phyloP scores from a whole-genome alignment of 2,329 filamentous ascomycete genomes.

The Apiospora marii region DNA sequence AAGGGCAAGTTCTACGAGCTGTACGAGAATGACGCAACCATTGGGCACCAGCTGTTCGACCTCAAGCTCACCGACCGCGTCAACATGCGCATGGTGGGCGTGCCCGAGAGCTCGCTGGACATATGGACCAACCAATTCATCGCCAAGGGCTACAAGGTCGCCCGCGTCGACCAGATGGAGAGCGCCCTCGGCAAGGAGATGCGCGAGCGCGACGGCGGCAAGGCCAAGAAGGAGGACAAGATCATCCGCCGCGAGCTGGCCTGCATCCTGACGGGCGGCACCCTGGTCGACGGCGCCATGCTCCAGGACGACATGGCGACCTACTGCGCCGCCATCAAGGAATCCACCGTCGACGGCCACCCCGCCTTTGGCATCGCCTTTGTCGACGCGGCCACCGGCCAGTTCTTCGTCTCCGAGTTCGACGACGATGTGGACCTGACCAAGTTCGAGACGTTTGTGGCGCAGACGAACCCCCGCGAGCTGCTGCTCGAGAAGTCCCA shows the following conservation, averaged over 20 bases:
- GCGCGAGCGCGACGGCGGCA: constrained; percentile 83
- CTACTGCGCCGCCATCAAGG: constrained; percentile 95
- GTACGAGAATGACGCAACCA: constrained; percentile 96
- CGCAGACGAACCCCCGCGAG: constrained; percentile 89
- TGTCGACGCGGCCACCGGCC: constrained; percentile 93
- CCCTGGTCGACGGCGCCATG: constrained; percentile 95
- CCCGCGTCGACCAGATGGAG: constrained; percentile 95
- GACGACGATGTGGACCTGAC: constrained; percentile 92
- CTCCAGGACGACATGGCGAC: constrained; percentile 97
- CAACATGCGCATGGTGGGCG: constrained; percentile 99
- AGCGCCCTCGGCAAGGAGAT: constrained; percentile 96
- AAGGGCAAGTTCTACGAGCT: constrained; percentile 99
- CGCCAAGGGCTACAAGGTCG: constrained; percentile 97
- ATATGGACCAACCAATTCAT: constrained; percentile 99
- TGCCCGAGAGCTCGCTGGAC: constrained; percentile 93
- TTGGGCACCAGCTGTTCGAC: constrained; percentile 96
- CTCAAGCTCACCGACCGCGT: constrained; percentile 97
- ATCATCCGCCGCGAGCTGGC: constrained; percentile 91
- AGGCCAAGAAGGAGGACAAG: constrained; percentile 81
- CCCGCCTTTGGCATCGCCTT: constrained; percentile 93
- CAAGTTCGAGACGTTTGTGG: constrained; percentile 96
- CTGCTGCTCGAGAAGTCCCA: constrained; percentile 87
- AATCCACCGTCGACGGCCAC: constrained; percentile 73
- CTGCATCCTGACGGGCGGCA: constrained; percentile 90
- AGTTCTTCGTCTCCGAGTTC: constrained; percentile 93